Conservation (phyloP, 306 rosid genomes). For the Cicer chorassanicum region DNA sequence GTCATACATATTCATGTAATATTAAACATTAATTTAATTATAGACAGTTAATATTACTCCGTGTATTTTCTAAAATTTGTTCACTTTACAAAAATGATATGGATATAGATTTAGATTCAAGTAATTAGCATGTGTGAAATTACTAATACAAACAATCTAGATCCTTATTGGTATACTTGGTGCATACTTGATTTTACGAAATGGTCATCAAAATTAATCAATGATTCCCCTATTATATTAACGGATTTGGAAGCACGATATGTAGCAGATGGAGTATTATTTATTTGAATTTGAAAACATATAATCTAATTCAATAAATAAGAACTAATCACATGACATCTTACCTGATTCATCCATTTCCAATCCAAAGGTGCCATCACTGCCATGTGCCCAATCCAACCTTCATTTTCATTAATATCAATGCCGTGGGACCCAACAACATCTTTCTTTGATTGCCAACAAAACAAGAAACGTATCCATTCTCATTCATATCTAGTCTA, state of each 20-base stretch:
- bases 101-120: no score
- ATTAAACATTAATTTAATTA: no score
- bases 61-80: no score
- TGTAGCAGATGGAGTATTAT: background rate
- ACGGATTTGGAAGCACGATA: background rate
- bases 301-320: background rate
- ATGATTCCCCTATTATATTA: background rate
- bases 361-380: background rate
- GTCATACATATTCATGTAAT: no score
- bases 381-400: conserved; percentile 4
- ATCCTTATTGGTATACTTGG: no score
- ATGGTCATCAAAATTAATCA: no score
- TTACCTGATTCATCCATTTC: background rate
- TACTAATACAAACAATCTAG: no score
- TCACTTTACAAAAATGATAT: no score
- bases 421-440: background rate
- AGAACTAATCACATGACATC: conserved; percentile 1
- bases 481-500: background rate
- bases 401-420: background rate
- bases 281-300: background rate
- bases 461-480: conserved; percentile 42
- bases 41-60: no score
- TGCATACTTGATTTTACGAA: no score
- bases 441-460: background rate
- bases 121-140: no score